Evolutionary conservation across 805 yeast genomes (phyloP), one percentile per base, ranked within the genome.

Genomic region (Blastobotrys chiropterorum): DNA sequence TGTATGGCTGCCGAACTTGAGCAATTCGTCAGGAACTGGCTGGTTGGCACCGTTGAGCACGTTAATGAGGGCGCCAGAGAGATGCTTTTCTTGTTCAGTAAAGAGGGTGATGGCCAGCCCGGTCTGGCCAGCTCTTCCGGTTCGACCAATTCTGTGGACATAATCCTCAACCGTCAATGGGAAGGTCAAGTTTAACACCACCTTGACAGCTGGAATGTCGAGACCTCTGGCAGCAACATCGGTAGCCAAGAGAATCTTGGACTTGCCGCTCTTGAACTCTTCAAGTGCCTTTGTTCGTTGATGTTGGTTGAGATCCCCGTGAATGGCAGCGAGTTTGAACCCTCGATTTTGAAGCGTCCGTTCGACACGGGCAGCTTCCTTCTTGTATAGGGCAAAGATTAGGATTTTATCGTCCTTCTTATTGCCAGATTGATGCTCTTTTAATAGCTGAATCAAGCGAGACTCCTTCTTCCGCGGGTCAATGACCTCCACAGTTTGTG

Each of bases 141-240:
- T 92, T 77, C 98, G 86, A 56, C 98, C 98, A 60, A 92, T 92
- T 72, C 98, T 81, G 69, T 92, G 98, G 38, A 92, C 97, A 65
- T 92, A 92, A 71, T 92, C 97, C 70, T 92, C 98, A 8, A 88
- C 94, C 0, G 97, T 90, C 62, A 90, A 78, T 46, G 99, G 99
- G 82, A 92, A 92, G 4, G 97, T 90, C 68, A 92, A 77, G 68
- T 92, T 92, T 68, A 92, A 89, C 41, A 92, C 98, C 16, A 89
- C 86, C 70, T 90, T 92, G 56, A 94, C 99, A 61, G 95, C 89
- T 49, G 99, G 99, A 62, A 94, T 94, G 70, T 94, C 99, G 59
- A 94, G 77, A 57, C 98, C 98, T 76, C 98, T 81, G 41, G 97
- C 97, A 49, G 97, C 97, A 53, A 90, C 99, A 72, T 94, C 99